Evolutionary conservation across 1,284 basidiomycete genomes (phyloP).

Genomic region (Microbotryum silenes-acaulis): DNA sequence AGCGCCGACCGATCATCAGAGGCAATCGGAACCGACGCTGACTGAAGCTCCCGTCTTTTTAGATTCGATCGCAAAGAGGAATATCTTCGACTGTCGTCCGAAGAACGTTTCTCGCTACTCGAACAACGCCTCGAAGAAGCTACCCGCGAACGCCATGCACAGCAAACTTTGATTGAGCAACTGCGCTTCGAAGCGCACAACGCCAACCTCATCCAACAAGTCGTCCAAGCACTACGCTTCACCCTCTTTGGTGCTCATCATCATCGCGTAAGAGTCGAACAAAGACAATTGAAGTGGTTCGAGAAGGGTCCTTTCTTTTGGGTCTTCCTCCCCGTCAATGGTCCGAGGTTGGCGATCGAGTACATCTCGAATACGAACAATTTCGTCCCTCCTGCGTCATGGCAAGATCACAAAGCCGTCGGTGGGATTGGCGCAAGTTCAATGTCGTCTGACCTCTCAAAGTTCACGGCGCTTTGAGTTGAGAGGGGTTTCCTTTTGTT

Average conservation of each 20-base stretch:
- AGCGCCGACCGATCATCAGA: conserved; percentile 7
- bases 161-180: neutral
- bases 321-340: conserved; percentile 16
- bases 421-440: too few relatives aligned
- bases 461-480: too few relatives aligned
- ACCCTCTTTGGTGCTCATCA: neutral
- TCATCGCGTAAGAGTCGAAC: neutral
- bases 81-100: conserved; percentile 20
- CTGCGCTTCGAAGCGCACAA: conserved; percentile 7
- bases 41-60: neutral
- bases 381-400: too few relatives aligned
- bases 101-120: conserved; percentile 30
- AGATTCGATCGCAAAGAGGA: conserved; percentile 27
- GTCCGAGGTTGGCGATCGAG: conserved; percentile 9
- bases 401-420: too few relatives aligned
- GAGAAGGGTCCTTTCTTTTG: conserved; percentile 9
- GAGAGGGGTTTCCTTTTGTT: too few relatives aligned
- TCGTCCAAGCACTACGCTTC: conserved; percentile 7
- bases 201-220: conserved; percentile 5
- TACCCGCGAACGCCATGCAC: neutral
- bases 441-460: too few relatives aligned
- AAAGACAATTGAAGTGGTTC: conserved; percentile 3
- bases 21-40: neutral
- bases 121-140: conserved; percentile 17
- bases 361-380: neutral